Evolutionary conservation across 495 filamentous ascomycete genomes (phyloP), one percentile per base, ranked within the genome.

Genomic region (Neurospora discreta): DNA sequence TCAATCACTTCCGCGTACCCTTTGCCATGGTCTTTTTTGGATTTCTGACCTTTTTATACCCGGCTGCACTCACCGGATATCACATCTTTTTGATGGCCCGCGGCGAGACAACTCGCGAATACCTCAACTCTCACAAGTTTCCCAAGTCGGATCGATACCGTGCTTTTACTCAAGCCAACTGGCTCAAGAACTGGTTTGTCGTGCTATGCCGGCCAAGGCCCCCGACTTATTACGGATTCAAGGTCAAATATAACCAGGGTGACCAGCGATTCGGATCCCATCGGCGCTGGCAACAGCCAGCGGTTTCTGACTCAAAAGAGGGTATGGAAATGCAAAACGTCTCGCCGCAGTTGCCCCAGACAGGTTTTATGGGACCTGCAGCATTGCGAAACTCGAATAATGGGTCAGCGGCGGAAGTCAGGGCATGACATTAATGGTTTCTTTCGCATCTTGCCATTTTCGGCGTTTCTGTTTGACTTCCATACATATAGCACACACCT

Each of bases 31-130:
- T 94, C 71, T 88, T 98, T 39, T 97, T 94, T 79, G 92, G 88
- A 9, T 77, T 92, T 36, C 46, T 98, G 67, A 88, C 87, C 20
- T 86, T 89, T 9, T 87, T 92, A 9, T 99, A 98, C 79, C 95
- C 94, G 3, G 87, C 90, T 16, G 93, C 94, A 39, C 82, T 99
- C 20, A 90, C 87, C 85, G 88, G 85, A 16, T 99, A 99, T 76
- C 95, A 99, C 82, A 74, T 97, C 15, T 98, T 95, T 81, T 84
- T 99, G 43, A 92, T 94, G 81, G 92, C 88, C 40, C 87, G 93
- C 44, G 95, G 94, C 20, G 95, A 98, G 82, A 98, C 96, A 9
- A 99, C 95, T 1, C 87, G 96, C 73, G 95, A 99, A 80, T 98
- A 96, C 78, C 88, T 99, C 67, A 97, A 95, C 81, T 93, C 91